Evolutionary conservation across 768 basidiomycete genomes (phyloP).

Genomic region (Suillus spraguei): DNA sequence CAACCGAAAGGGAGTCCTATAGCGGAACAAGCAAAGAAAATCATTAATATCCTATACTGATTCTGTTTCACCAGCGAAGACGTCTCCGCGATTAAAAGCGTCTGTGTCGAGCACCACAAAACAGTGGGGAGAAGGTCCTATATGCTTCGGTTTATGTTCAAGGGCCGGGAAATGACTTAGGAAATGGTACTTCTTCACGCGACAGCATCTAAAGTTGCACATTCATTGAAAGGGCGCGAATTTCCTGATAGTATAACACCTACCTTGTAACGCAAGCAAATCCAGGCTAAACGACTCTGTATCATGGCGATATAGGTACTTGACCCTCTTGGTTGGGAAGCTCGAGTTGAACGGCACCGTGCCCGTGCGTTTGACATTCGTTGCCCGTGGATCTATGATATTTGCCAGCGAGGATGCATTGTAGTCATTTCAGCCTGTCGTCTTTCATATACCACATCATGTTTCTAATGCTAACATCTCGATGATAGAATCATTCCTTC

Average conservation of each 20-base stretch:
- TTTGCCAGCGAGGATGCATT: not conserved
- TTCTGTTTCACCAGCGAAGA: not conserved
- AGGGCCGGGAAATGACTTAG: not conserved
- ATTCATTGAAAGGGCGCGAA: not conserved
- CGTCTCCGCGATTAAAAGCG: not conserved
- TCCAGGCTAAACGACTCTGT: not conserved
- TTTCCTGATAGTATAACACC: not conserved
- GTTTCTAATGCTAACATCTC: not conserved
- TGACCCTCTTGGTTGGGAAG: not conserved
- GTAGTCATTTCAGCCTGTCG: not conserved
- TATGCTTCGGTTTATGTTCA: not conserved
- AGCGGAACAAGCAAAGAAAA: not conserved
- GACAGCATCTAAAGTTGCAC: not conserved
- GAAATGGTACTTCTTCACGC: not conserved
- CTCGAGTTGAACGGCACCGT: not conserved
- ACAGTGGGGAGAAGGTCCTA: not conserved
- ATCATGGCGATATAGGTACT: not conserved
- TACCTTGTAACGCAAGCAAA: not conserved
- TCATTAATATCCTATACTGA: not conserved
- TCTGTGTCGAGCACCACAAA: not conserved
- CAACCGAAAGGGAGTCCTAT: not conserved
- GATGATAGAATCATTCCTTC: not conserved
- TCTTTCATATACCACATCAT: not conserved
- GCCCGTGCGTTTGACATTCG: not conserved
- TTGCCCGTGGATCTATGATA: not conserved